Evolutionary conservation across 2,329 filamentous ascomycete genomes (phyloP), one percentile per base, ranked within the genome.

Genomic region (Bipolaris sorokiniana): DNA sequence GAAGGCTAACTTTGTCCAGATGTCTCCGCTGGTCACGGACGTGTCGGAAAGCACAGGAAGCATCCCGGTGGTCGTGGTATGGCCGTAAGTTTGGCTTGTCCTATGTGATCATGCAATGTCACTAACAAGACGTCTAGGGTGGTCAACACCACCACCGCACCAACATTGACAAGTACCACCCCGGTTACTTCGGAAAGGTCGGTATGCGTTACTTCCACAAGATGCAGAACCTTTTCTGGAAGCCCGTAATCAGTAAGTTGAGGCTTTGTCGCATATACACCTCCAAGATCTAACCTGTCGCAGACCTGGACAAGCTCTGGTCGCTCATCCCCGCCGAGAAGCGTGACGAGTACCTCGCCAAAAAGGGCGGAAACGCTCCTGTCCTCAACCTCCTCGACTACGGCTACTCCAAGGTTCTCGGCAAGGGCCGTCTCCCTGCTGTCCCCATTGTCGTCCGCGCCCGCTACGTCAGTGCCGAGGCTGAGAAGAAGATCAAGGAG

Each of bases 401-500:
- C 81, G 95, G 96, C 74, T 99, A 98, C 89, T 91, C 92, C 79
- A 99, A 99, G 86, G 88, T 99, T 71, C 90, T 99, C 79, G 96
- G 95, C 81, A 99, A 99, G 89, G 95, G 95, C 82, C 89, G 94
- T 78, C 85, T 98, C 76, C 94, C 95, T 77, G 85, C 94, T 78
- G 87, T 98, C 76, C 95, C 95, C 71, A 82, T 99, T 76, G 91
- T 99, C 76, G 93, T 99, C 71, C 91, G 91, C 79, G 94, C 95
- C 73, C 86, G 95, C 80, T 98, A 92, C 86, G 91, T 99, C 83
- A 92, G 89, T 86, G 90, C 90, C 80, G 89, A 97, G 81, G 95
- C 95, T 71, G 95, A 99, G 90, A 86, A 91, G 85, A 99, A 99
- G 90, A 97, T 99, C 83, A 96, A 91, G 80, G 92, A 95, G 82